phyloP scores from a whole-genome alignment of 495 filamentous ascomycete genomes.

The Annulohypoxylon moriforme region DNA sequence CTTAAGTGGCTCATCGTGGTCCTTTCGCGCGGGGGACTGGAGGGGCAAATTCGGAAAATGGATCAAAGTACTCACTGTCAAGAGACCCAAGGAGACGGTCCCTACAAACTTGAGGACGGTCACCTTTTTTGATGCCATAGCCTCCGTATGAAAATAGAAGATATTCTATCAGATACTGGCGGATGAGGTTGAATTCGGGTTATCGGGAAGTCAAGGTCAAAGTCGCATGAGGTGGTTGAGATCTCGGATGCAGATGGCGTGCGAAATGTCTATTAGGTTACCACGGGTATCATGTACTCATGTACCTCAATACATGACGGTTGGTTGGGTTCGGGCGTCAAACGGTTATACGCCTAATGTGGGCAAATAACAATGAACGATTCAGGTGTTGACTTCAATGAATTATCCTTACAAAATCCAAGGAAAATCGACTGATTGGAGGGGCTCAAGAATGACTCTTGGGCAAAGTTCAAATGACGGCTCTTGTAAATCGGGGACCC shows the following conservation, averaged over 20 bases:
- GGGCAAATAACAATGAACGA: constrained; percentile 24
- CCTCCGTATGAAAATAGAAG: constrained; percentile 36
- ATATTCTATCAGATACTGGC: constrained; percentile 6
- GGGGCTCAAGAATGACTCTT: constrained; percentile 6
- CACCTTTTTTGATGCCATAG: constrained; percentile 76
- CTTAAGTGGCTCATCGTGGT: constrained; percentile 23
- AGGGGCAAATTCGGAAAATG: constrained; percentile 40
- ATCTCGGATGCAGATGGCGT: background rate
- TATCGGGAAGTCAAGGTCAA: constrained; percentile 12
- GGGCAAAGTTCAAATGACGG: background rate
- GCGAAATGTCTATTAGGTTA: background rate
- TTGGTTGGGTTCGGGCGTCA: constrained; percentile 25
- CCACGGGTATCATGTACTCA: background rate
- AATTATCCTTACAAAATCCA: background rate
- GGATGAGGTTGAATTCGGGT: constrained; percentile 11
- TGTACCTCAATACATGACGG: constrained; percentile 22
- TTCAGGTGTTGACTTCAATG: constrained; percentile 7
- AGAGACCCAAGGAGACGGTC: constrained; percentile 83
- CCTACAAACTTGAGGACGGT: constrained; percentile 89
- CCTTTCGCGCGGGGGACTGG: constrained; percentile 25
- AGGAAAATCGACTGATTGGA: background rate
- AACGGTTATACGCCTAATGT: constrained; percentile 8
- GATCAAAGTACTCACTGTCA: constrained; percentile 72
- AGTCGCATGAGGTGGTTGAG: constrained; percentile 17
- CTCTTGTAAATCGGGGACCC: constrained; percentile 6